Evolutionary conservation across 352 stramenopile genomes (phyloP).

Genomic region (Blastocystis sp.): DNA sequence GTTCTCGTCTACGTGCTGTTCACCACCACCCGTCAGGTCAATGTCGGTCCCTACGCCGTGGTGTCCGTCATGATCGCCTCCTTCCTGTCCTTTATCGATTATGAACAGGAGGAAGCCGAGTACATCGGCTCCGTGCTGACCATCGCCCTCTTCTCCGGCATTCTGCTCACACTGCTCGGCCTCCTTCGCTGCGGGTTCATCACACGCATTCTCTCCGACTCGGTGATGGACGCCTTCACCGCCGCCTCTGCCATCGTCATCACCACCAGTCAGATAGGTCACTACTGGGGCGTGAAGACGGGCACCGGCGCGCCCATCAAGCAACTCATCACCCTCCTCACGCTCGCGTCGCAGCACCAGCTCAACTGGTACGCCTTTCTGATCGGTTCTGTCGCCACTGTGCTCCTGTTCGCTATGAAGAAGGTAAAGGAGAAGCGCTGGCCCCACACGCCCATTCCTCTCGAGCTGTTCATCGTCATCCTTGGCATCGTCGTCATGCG

Average conservation of each 20-base stretch:
- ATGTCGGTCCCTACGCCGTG: constrained; percentile 37
- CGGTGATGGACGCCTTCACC: constrained; percentile 27
- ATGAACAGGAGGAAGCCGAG: constrained; percentile 2
- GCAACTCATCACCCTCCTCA: background rate
- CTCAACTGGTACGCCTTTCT: constrained; percentile 15
- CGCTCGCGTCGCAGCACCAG: background rate
- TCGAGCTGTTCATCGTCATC: constrained; percentile 38
- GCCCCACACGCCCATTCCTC: background rate
- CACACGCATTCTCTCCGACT: constrained; percentile 17
- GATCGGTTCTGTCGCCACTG: background rate
- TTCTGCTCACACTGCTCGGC: constrained; percentile 1
- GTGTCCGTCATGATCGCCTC: background rate
- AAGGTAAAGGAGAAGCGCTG: constrained; percentile 16
- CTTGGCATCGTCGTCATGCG: background rate
- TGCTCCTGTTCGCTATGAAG: constrained; percentile 16
- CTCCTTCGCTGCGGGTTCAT: background rate
- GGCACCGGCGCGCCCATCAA: background rate
- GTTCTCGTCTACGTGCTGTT: background rate
- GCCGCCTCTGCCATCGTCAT: constrained; percentile 26
- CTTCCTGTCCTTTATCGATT: constrained; percentile 21
- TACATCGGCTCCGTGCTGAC: background rate
- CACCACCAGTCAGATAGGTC: background rate
- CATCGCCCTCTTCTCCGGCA: constrained; percentile 10
- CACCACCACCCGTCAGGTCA: background rate
- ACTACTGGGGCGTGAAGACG: constrained; percentile 5